Evolutionary conservation across 129 eudicot species (phyloP), one percentile per base, ranked within the genome.

Genomic region (Deinandra increscens): DNA sequence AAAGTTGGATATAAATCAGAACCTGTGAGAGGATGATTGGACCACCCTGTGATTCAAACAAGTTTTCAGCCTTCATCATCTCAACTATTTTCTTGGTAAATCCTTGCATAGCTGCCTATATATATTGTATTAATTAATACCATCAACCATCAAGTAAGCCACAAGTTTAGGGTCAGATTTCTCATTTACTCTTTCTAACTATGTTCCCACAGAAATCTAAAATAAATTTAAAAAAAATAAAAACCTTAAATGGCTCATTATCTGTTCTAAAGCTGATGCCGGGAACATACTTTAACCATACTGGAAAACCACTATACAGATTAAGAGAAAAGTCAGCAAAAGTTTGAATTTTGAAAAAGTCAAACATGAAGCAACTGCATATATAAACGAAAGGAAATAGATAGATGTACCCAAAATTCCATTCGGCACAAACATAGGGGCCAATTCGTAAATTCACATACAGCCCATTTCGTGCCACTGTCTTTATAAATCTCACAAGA

Each of bases 261-360:
- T 93, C 86, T 56, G 99, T 89, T 73, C 99, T 81, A 81, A 93
- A 93, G 84, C 88, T 89, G 79, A 89, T 85, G 36, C 99, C 99
- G 76, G 99, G 95, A 49, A 93, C 97, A 87, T 83, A 93, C 81
- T 93, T 93, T 79, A 93, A 83, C 99, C 99, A 93, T 13, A 93
- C 99, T 75, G 99, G 99, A 84, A 93, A 87, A 31, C 99, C 99
- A 66, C 99, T 93, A 84, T 75, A 69, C 36, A 50, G 48, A 29
- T 7, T 11, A 14, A 23, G 10, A 3, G 7, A 61, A 14, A 73
- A 56, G 56, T 31, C 66, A 72, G 13, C 68, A 43, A 60, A 41
- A 72, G 53, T 20, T 51, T 70, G 14, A 69, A 20, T 8, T 41
- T 11, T 66, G 10, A 54, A 58, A 69, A 64, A 50, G 65, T 59